Percentiles rank a stretch among this genome's conserved stretches.
These are phyloP conservation scores for Fusarium beomiforme DNA, from an alignment of 2,329 filamentous ascomycete genomes.

Conservation along the genomic window DNA sequence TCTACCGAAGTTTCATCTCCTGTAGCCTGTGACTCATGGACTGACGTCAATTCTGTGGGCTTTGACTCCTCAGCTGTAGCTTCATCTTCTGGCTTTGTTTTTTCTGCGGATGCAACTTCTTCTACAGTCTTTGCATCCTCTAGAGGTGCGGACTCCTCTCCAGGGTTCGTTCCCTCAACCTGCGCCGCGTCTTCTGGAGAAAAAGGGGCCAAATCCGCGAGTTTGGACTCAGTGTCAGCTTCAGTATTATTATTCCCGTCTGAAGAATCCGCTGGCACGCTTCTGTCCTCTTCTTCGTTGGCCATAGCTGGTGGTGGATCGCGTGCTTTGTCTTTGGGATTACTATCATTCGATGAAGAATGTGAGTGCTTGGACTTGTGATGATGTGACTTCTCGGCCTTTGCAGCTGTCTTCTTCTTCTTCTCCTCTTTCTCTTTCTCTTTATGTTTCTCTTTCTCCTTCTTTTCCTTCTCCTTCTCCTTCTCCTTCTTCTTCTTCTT, in stretches of 20 bases:
- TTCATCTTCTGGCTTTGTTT: constrained; percentile 9
- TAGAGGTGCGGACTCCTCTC: not conserved
- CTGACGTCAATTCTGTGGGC: not conserved
- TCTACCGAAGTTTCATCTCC: not conserved
- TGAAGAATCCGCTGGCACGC: not conserved
- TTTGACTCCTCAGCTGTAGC: not conserved
- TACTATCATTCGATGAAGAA: constrained; percentile 22
- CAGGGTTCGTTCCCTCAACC: not conserved
- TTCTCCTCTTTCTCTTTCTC: constrained; percentile 27
- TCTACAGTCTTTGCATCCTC: not conserved
- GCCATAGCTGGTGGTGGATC: not conserved
- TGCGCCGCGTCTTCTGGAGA: not conserved
- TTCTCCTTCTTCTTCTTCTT: constrained; percentile 39
- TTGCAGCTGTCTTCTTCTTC: constrained; percentile 30
- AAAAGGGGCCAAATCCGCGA: not conserved
- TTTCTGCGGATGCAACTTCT: not conserved
- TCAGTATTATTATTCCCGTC: constrained; percentile 9
- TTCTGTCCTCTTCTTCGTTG: constrained; percentile 8
- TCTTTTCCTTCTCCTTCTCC: constrained; percentile 35
- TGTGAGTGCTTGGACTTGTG: constrained; percentile 35
- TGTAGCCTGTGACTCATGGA: not conserved
- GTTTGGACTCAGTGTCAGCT: constrained; percentile 6
- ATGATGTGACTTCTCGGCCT: constrained; percentile 32
- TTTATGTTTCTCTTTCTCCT: constrained; percentile 64
- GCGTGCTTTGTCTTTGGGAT: constrained; percentile 4